A percentile compares a stretch with the other conserved stretches of the same genome.
Evolutionary conservation across 208 protist genomes (phyloP).

Genomic region (Acanthamoeba quina): DNA sequence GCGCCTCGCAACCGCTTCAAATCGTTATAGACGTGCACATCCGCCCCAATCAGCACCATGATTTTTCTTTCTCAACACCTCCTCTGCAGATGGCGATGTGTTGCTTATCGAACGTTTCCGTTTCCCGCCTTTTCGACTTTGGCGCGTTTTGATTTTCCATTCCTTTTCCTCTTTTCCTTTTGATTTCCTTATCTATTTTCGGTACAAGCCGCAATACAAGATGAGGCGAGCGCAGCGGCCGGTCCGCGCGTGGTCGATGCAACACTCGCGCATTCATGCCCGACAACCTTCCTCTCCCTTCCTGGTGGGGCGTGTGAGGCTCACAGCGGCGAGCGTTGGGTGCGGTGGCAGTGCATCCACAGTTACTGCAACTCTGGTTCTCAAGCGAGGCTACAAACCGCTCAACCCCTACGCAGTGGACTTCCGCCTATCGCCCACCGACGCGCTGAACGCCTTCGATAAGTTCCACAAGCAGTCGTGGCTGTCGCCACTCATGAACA

Average conservation of each 20-base stretch:
- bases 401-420: not conserved
- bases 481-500: conserved; percentile 7
- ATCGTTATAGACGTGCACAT: not conserved
- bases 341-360: not conserved
- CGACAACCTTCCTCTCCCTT: too few relatives aligned
- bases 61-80: not conserved
- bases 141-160: too few relatives aligned
- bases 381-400: not conserved
- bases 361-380: not conserved
- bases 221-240: too few relatives aligned
- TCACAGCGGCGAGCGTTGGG: not conserved
- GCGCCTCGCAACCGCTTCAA: not conserved
- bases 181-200: too few relatives aligned
- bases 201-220: too few relatives aligned
- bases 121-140: too few relatives aligned
- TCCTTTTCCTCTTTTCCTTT: too few relatives aligned
- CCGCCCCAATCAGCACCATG: conserved; percentile 17
- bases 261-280: too few relatives aligned
- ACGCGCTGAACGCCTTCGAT: not conserved
- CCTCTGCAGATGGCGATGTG: too few relatives aligned
- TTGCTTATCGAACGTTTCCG: not conserved
- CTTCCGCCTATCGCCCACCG: not conserved
- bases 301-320: not conserved
- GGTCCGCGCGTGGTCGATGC: too few relatives aligned
- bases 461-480: not conserved